Evolutionary conservation across 805 yeast species (phyloP).

Genomic region (Metschnikowia koreensis): DNA sequence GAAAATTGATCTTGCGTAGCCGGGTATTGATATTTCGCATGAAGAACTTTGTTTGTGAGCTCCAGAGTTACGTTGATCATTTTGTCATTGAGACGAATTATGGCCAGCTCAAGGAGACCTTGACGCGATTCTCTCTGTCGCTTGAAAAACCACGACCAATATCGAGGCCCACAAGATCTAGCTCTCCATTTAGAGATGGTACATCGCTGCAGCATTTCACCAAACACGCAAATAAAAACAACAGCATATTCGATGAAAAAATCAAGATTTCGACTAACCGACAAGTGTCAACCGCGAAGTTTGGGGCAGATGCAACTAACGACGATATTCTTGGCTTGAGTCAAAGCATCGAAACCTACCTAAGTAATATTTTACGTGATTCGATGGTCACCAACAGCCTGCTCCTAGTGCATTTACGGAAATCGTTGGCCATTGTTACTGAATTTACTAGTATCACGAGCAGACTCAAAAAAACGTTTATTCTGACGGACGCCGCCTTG

Average conservation of each 20-base stretch:
- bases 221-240: slow-evolving; percentile 18
- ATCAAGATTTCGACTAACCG: slow-evolving; percentile 12
- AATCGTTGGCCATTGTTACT: slow-evolving; percentile 46
- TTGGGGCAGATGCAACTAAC: slow-evolving; percentile 2
- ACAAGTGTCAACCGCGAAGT: slow-evolving; percentile 6
- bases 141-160: slow-evolving; percentile 8
- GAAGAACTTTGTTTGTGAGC: slow-evolving; percentile 54
- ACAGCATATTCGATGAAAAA: slow-evolving; percentile 25
- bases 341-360: slow-evolving; percentile 49
- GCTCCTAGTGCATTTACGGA: slow-evolving; percentile 46
- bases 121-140: slow-evolving; percentile 10
- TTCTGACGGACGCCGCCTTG: slow-evolving; percentile 47
- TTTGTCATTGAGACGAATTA: slow-evolving; percentile 62
- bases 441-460: slow-evolving; percentile 48
- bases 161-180: slow-evolving; percentile 5
- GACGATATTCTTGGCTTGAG: slow-evolving; percentile 29
- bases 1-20: slow-evolving; percentile 53
- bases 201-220: slow-evolving; percentile 7
- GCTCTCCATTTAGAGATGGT: slow-evolving; percentile 9
- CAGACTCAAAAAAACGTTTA: slow-evolving; percentile 54
- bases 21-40: slow-evolving; percentile 57
- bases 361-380: slow-evolving; percentile 63
- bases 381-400: slow-evolving; percentile 62
- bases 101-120: slow-evolving; percentile 34
- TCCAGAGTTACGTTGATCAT: slow-evolving; percentile 53